Percentiles rank a stretch among this genome's conserved stretches.
phyloP scores from a whole-genome alignment of 805 yeast genomes.

The Yarrowia hollandica region DNA sequence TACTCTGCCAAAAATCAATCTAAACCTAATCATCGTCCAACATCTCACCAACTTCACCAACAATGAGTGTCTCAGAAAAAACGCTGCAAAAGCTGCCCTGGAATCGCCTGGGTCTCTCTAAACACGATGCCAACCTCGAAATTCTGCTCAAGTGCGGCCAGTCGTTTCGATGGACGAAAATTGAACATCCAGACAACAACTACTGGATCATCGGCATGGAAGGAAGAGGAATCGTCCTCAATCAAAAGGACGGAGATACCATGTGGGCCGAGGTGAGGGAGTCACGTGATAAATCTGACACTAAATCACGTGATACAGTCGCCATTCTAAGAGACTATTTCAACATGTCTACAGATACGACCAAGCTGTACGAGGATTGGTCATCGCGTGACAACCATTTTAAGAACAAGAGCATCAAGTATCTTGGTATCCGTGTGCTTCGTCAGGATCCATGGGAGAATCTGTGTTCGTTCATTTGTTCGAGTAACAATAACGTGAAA shows the following conservation, averaged over 20 bases:
- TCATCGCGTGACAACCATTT: slow-evolving; percentile 53
- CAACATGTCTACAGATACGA: slow-evolving; percentile 58
- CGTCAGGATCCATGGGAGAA: slow-evolving; percentile 98
- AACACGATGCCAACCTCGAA: slow-evolving; percentile 42
- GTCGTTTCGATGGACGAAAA: slow-evolving; percentile 75
- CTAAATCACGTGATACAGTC: slow-evolving; percentile 7
- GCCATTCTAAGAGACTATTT: slow-evolving; percentile 50
- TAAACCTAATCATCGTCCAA: slow-evolving; percentile 1
- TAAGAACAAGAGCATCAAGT: slow-evolving; percentile 39
- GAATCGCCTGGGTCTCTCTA: not conserved
- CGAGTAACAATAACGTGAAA: slow-evolving; percentile 93
- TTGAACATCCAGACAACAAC: slow-evolving; percentile 45
- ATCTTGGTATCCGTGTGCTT: slow-evolving; percentile 76
- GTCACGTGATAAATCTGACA: not conserved
- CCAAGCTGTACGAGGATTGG: slow-evolving; percentile 64
- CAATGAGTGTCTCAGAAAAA: not conserved
- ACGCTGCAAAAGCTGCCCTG: slow-evolving; percentile 1
- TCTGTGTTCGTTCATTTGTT: slow-evolving; percentile 83
- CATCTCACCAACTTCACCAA: not conserved
- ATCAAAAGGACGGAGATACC: slow-evolving; percentile 43
- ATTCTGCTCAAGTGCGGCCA: slow-evolving; percentile 82
- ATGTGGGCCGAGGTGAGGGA: slow-evolving; percentile 13
- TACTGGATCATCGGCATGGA: slow-evolving; percentile 53
- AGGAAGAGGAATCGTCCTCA: slow-evolving; percentile 62
- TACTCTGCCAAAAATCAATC: too few relatives aligned